Evolutionary conservation across 805 yeast species (phyloP), one percentile per base, ranked within the genome.

Genomic region (Lachancea meyersii): DNA sequence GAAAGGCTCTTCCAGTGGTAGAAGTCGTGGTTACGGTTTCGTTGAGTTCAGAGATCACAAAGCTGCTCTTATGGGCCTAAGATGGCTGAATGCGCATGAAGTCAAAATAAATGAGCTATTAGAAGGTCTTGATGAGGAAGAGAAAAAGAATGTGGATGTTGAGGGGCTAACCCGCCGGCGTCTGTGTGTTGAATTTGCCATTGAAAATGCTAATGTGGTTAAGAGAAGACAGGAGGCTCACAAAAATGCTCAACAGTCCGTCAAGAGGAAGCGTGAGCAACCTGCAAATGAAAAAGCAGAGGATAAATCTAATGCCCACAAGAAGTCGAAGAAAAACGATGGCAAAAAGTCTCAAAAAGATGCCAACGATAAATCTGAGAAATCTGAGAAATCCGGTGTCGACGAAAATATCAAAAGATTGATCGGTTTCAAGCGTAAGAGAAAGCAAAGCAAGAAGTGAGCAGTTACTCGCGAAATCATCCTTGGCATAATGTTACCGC

Each of bases 1-100:
- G 34, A 91, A 89, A 61, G 95, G 88, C 6, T 71, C 91, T 7
- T 82, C 82, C 20, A 65, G 73, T 22, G 98, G 98, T 44, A 76
- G 98, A 64, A 81, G 93, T 58, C 82, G 97, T 71, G 98, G 98
- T 47, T 93, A 91, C 57, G 98, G 98, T 49, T 91, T 93, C 72
- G 65, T 93, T 35, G 97, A 93, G 66, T 88, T 74, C 64, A 80
- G 88, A 65, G 95, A 89, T 64, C 98, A 93, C 64, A 84, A 83
- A 64, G 63, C 82, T 49, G 97, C 98, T 1, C 73, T 93, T 51
- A 89, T 88, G 97, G 97, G 95, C 2, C 75, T 93, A 44, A 79
- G 98, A 71, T 93, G 96, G 96, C 73, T 93, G 62, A 93, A 93
- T 63, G 96, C 95, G 6, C 96, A 91, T 60, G 82, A 77, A 57